Percentiles rank a stretch among this genome's conserved stretches.
Evolutionary conservation across 305 asterid species (phyloP).

Genomic region (Fraxinus sp.): DNA sequence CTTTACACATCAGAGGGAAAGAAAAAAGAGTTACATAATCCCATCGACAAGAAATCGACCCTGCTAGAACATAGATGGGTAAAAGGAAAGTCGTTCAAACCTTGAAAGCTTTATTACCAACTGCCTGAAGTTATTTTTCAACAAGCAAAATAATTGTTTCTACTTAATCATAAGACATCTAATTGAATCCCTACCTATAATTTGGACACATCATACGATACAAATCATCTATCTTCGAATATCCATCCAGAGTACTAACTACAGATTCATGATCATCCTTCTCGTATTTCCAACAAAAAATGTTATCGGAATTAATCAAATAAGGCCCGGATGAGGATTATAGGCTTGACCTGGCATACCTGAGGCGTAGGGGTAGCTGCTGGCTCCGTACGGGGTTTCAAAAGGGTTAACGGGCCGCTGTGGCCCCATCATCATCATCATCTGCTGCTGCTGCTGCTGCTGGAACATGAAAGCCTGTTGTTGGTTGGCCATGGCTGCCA

Average conservation of each 20-base stretch:
- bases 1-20: background rate
- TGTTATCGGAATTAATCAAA: conserved; percentile 16
- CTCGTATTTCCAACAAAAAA: background rate
- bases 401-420: conserved; percentile 41
- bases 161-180: conserved; percentile 37
- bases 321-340: conserved; percentile 42
- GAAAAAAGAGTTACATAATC: background rate
- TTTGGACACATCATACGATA: conserved; percentile 31
- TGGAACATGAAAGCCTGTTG: conserved; percentile 49
- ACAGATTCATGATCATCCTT: conserved; percentile 12
- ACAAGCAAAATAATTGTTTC: conserved; percentile 22
- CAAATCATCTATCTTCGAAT: conserved; percentile 28
- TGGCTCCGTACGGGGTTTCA: conserved; percentile 37
- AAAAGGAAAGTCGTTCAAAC: conserved; percentile 1
- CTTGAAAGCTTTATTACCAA: conserved; percentile 23
- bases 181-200: conserved; percentile 32
- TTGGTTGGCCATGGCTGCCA: conserved; percentile 45
- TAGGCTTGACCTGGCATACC: conserved; percentile 43
- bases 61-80: background rate
- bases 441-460: conserved; percentile 35
- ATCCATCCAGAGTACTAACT: conserved; percentile 20
- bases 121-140: conserved; percentile 29
- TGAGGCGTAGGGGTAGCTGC: conserved; percentile 32
- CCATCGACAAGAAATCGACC: background rate
- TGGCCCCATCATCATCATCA: conserved; percentile 38